Conservation (phyloP, 805 yeast species). For the Candida chilensis region DNA sequence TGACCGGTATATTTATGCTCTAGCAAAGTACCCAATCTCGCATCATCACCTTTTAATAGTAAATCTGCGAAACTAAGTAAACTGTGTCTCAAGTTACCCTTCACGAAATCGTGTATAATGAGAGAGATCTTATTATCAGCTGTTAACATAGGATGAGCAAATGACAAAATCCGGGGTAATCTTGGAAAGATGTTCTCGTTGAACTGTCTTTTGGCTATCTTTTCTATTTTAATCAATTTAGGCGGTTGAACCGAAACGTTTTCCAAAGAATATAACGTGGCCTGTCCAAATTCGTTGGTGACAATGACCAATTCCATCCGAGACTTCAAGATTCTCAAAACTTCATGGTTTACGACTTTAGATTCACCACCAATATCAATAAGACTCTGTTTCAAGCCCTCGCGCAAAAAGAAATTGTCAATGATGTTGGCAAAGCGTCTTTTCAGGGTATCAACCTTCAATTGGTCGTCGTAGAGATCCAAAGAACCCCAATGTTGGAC, state of each 20-base stretch:
- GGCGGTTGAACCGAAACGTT: slow-evolving; percentile 51
- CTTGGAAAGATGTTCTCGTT: slow-evolving; percentile 12
- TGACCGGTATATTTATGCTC: slow-evolving; percentile 75
- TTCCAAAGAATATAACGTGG: slow-evolving; percentile 34
- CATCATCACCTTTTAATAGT: too few species aligned
- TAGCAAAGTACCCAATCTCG: too few species aligned
- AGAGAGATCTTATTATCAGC: slow-evolving; percentile 20
- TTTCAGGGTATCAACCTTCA: slow-evolving; percentile 5
- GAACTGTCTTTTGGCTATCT: slow-evolving; percentile 16
- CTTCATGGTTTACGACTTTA: not conserved
- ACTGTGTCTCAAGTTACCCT: slow-evolving; percentile 21
- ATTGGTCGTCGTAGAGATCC: slow-evolving; percentile 14
- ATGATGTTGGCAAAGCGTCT: slow-evolving; percentile 16
- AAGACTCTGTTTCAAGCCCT: slow-evolving; percentile 11
- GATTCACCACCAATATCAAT: slow-evolving; percentile 7
- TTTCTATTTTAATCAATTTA: slow-evolving; percentile 31
- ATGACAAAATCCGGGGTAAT: slow-evolving; percentile 1
- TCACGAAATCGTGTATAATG: slow-evolving; percentile 33
- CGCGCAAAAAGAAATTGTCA: slow-evolving; percentile 24
- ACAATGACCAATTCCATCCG: slow-evolving; percentile 22
- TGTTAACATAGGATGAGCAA: slow-evolving; percentile 2
- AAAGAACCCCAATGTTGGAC: slow-evolving; percentile 21
- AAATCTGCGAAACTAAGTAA: slow-evolving; percentile 17
- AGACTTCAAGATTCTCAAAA: slow-evolving; percentile 5
- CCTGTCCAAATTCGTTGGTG: slow-evolving; percentile 26